These are phyloP conservation scores for Exutisphaerella laricina DNA, from an alignment of 2,329 filamentous ascomycete genomes.

Conservation along the genomic window DNA sequence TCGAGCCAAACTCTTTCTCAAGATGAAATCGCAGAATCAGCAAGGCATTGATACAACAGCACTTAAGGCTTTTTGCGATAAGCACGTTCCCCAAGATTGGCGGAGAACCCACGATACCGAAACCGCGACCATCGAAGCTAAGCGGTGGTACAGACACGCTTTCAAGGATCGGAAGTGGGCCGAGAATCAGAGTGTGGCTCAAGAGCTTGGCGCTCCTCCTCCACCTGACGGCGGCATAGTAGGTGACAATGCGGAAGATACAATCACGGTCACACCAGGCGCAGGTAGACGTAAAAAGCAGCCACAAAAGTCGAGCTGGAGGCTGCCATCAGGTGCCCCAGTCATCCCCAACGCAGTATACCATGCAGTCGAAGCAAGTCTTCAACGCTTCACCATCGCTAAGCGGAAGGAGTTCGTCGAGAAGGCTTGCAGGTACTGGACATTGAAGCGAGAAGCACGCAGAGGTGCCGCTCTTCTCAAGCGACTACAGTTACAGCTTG, in stretches of 20 bases:
- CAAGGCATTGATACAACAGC: slow-evolving; percentile 73
- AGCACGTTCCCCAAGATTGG: slow-evolving; percentile 87
- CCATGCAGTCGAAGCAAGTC: slow-evolving; percentile 74
- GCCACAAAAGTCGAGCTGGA: slow-evolving; percentile 70
- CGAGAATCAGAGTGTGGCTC: slow-evolving; percentile 76
- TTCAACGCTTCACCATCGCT: slow-evolving; percentile 74
- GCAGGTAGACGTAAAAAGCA: slow-evolving; percentile 42
- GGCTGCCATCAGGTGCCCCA: slow-evolving; percentile 86
- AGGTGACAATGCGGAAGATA: slow-evolving; percentile 45
- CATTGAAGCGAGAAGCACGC: slow-evolving; percentile 86
- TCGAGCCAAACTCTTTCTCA: slow-evolving; percentile 77
- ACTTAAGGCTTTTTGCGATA: slow-evolving; percentile 92
- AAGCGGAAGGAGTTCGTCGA: slow-evolving; percentile 90
- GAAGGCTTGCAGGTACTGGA: slow-evolving; percentile 97
- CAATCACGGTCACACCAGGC: slow-evolving; percentile 43
- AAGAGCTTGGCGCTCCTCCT: slow-evolving; percentile 68
- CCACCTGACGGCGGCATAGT: slow-evolving; percentile 40
- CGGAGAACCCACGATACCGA: slow-evolving; percentile 78
- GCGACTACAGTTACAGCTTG: slow-evolving; percentile 87
- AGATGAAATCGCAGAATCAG: slow-evolving; percentile 91
- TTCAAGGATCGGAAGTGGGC: slow-evolving; percentile 92
- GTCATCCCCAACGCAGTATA: slow-evolving; percentile 88
- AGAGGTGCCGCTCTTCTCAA: slow-evolving; percentile 88
- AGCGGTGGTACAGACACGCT: slow-evolving; percentile 80
- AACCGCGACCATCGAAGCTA: slow-evolving; percentile 72